Evolutionary conservation across 2,329 filamentous ascomycete genomes (phyloP), one percentile per base, ranked within the genome.

Genomic region (Exophiala calicioides): DNA sequence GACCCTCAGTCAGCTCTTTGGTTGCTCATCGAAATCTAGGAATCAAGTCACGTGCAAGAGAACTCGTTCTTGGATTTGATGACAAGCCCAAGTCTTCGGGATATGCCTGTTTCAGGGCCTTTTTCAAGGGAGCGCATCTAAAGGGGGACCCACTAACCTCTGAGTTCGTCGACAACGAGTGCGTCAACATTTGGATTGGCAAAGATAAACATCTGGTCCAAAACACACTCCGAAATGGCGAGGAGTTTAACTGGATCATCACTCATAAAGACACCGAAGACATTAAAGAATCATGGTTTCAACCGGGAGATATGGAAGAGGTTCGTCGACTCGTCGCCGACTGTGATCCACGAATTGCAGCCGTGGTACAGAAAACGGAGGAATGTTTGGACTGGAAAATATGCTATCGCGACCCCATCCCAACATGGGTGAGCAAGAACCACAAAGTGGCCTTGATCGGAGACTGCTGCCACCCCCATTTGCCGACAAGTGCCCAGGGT

Each of bases 211-310:
- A 73, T 71, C 9, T 76, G 72, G 4, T 72, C 69, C 1, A 71
- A 78, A 52, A 78, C 78, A 61, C 67, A 67, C 33, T 75, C 72
- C n/a, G 68, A 69, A 43, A 75, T 76, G 54, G 73, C 66, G 47
- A 39, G 12, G 55, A 57, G 36, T 56, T 55, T 38, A 56, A 54
- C 43, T 80, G 77, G 77, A 77, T 78, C n/a, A 74, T 75, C 41
- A 79, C 78, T 21, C 78, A 80, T 60, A 72, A 68, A 56, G 70
- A 72, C 49, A 38, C 47, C 15, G 55, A 53, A 32, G 53, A 80
- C 55, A 78, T 79, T 47, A 68, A 77, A 45, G 77, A 81, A 62
- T 76, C 74, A 0, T 79, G 75, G 75, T 75, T 70, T 2, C 76
- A 78, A 49, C 74, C 76, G 0, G 75, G 74, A 3, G 74, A 75